phyloP scores from a whole-genome alignment of 176 grass and related monocot genomes.

The Aegilops longissima region DNA sequence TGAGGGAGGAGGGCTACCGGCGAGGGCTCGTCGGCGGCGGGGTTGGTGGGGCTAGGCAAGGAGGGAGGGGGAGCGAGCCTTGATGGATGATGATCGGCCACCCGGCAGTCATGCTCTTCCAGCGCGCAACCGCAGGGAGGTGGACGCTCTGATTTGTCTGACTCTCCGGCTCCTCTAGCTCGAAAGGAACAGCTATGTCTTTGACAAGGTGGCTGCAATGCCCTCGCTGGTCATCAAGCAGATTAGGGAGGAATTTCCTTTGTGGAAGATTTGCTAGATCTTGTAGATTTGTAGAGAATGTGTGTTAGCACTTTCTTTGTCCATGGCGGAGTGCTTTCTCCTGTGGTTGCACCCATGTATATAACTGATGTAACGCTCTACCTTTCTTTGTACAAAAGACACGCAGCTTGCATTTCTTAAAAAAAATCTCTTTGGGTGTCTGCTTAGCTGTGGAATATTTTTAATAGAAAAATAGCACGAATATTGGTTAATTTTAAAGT shows the following conservation, averaged over 20 bases:
- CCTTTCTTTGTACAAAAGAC: background rate
- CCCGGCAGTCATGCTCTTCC: too few relatives aligned
- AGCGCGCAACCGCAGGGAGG: too few relatives aligned
- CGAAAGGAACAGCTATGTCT: background rate
- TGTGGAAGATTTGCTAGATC: background rate
- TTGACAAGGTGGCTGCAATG: background rate
- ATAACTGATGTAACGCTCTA: background rate
- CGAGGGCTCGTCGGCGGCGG: too few relatives aligned
- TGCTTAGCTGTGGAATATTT: background rate
- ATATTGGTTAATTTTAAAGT: background rate
- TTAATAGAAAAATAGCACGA: background rate
- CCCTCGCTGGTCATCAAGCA: background rate
- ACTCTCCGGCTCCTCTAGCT: background rate
- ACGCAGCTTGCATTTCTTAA: background rate
- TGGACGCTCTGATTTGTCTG: background rate
- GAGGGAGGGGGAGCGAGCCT: too few relatives aligned
- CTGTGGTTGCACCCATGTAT: background rate
- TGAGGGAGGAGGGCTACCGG: too few relatives aligned
- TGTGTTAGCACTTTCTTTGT: background rate
- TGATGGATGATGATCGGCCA: too few relatives aligned
- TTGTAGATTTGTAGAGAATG: background rate
- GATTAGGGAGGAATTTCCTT: background rate
- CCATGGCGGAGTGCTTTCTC: background rate
- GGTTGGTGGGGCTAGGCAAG: too few relatives aligned
- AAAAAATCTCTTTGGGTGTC: background rate